Base-by-base conservation (phyloP, 345 rosid species). In the Boechera divaricarpa region DNA sequence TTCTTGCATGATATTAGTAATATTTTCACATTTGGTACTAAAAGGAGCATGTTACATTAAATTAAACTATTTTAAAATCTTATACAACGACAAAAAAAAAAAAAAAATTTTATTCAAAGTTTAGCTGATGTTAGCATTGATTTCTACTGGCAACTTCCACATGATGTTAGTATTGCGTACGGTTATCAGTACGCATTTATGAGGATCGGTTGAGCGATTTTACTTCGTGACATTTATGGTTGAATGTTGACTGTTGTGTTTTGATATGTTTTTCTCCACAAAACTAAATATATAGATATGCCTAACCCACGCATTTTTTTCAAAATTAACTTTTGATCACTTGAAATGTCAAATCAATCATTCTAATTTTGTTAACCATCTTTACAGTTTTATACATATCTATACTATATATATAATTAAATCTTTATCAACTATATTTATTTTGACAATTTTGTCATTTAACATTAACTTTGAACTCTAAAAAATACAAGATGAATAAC, bases 111-210 rank as follows among this genome's bases (percentile, higher is more conserved):
- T 47, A 33, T 11, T 21, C 31, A 38, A 26, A 15, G 21, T 48
- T 44, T 48, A 75, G 72, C 60, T 57, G 51, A 54, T 62, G 41
- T 33, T 36, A 16, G 33, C 67, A 75, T 67, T 36, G 67, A 58
- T 47, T 66, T 26, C 32, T 47, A 75, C 49, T 33, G 59, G 65
- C 58, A 65, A 44, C 78, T 31, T 56, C 66, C 49, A 55, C 66
- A 35, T 44, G 65, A 33, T 65, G 72, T 41, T 53, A 54, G 45
- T 53, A 42, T 44, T 31, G 55, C 70, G 45, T 63, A 44, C 65
- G 65, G 48, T 16, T 44, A 55, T 35, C 38, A 55, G 38, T 54
- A 10, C 5, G n/a, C 78, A 7, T 2, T 24, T 65, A 29, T 16
- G 5, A 48, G 42, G 42, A 57, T 67, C 48, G 73, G 67, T 48